phyloP scores from a whole-genome alignment of 805 yeast species.

The Candida nanaspora region DNA sequence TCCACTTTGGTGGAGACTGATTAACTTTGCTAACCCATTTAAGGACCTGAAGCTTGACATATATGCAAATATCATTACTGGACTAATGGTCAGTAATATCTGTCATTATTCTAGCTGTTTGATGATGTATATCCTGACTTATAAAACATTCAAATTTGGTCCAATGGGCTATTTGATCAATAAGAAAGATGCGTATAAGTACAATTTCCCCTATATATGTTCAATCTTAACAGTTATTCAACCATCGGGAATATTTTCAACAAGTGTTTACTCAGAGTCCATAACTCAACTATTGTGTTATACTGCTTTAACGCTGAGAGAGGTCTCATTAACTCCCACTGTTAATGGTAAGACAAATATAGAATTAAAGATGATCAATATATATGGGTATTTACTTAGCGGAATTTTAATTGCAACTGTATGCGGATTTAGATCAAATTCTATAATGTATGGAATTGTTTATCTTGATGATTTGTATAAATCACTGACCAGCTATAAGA shows the following conservation, averaged over 20 bases:
- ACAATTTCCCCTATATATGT: conserved; percentile 7
- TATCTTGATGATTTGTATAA: conserved; percentile 50
- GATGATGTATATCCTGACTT: conserved; percentile 44
- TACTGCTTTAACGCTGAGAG: conserved; percentile 46
- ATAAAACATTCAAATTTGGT: conserved; percentile 6
- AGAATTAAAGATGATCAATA: neutral
- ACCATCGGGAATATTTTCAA: conserved; percentile 75
- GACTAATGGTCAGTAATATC: conserved; percentile 42
- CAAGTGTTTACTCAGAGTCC: conserved; percentile 73
- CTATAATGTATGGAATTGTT: conserved; percentile 62
- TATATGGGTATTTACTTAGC: conserved; percentile 30
- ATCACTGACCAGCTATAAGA: conserved; percentile 9
- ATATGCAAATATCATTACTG: conserved; percentile 38
- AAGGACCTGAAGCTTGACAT: conserved; percentile 23
- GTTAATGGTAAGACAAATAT: neutral
- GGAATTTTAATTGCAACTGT: conserved; percentile 52
- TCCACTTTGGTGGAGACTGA: conserved; percentile 60
- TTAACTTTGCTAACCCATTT: conserved; percentile 10
- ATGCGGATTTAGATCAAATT: conserved; percentile 67
- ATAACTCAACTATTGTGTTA: conserved; percentile 55
- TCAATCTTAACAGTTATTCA: conserved; percentile 45
- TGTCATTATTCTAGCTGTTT: conserved; percentile 45
- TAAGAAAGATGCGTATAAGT: conserved; percentile 1
- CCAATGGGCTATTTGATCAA: neutral
- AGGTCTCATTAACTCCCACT: conserved; percentile 15